Conservation (phyloP, 306 rosid genomes). For the Senna tora region DNA sequence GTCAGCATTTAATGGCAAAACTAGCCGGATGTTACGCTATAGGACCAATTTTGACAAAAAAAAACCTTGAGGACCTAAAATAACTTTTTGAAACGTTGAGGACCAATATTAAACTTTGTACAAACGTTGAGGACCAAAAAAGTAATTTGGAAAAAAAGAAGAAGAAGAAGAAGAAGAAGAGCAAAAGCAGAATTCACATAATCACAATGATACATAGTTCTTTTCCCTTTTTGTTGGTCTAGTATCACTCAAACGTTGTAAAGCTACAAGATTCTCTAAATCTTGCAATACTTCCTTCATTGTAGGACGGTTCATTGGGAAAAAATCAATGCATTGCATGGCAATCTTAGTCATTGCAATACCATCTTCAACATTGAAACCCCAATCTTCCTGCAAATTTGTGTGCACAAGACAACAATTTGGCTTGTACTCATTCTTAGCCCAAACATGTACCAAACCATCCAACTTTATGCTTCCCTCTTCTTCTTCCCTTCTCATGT, state of each 20-base stretch:
- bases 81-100: too few relatives aligned
- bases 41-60: too few relatives aligned
- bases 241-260: constrained; percentile 31
- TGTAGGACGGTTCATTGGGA: constrained; percentile 40
- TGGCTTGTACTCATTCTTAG: neutral
- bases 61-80: too few relatives aligned
- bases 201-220: neutral
- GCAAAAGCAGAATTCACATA: neutral
- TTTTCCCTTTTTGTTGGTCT: constrained; percentile 44
- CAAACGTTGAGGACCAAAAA: too few relatives aligned
- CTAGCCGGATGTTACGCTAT: too few relatives aligned
- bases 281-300: constrained; percentile 30
- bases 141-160: too few relatives aligned
- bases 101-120: too few relatives aligned
- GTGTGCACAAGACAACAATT: neutral
- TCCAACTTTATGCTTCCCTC: neutral
- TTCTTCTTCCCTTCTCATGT: neutral
- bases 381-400: neutral
- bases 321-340: constrained; percentile 48
- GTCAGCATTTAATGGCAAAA: too few relatives aligned
- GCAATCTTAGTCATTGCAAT: constrained; percentile 22
- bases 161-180: too few relatives aligned
- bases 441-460: neutral
- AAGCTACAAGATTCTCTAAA: constrained; percentile 32
- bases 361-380: neutral